A percentile compares a stretch with the other conserved stretches of the same genome.
Conservation (phyloP, 1,284 basidiomycete species). For the Cystobasidium slooffiae region DNA sequence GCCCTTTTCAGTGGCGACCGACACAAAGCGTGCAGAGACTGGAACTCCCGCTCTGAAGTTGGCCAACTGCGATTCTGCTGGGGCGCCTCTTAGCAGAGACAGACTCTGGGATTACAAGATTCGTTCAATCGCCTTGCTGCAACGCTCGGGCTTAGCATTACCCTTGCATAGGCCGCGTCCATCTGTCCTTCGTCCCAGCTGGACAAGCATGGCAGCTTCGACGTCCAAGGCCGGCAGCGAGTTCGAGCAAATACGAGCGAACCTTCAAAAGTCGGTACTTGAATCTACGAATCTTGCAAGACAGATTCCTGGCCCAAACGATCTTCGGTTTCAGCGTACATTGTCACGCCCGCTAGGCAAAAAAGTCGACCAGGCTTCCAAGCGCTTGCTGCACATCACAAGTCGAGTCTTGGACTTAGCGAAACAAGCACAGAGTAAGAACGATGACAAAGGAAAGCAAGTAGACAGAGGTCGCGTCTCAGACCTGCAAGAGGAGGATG, state of each 20-base stretch:
- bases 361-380: constrained; percentile 46
- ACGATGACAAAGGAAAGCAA: constrained; percentile 59
- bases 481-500: constrained; percentile 69
- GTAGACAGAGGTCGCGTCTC: constrained; percentile 48
- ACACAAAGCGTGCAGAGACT: too few species aligned
- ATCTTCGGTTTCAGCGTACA: constrained; percentile 51
- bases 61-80: too few species aligned
- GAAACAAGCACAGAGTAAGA: constrained; percentile 31
- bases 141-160: not conserved
- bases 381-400: constrained; percentile 62
- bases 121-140: not conserved
- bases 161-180: not conserved
- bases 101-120: not conserved
- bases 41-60: too few species aligned
- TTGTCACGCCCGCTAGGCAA: constrained; percentile 48
- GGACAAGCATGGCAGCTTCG: constrained; percentile 14
- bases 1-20: too few species aligned
- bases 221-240: not conserved
- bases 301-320: constrained; percentile 44
- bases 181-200: not conserved
- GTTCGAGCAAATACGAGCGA: constrained; percentile 15
- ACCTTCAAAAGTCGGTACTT: constrained; percentile 27
- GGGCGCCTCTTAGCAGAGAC: too few species aligned
- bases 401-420: constrained; percentile 68
- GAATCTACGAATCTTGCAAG: constrained; percentile 39